A percentile compares a stretch with the other conserved stretches of the same genome.
Conservation (phyloP, 106 monocot species). For the Posidonia australis region DNA sequence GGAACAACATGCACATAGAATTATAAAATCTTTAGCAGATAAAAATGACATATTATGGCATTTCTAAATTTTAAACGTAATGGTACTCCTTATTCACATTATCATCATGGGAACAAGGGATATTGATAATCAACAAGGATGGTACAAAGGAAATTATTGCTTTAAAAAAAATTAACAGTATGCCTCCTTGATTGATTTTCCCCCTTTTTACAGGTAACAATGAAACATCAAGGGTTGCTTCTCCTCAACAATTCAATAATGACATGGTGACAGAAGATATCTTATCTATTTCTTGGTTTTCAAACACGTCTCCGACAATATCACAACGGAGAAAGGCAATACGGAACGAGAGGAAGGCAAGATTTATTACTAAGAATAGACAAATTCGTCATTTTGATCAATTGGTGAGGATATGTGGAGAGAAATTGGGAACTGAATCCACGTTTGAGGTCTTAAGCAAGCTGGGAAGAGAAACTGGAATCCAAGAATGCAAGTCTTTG, state of each 20-base stretch:
- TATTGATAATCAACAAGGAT: neutral
- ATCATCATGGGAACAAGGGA: too few species aligned
- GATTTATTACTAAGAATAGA: constrained; percentile 40
- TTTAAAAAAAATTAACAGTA: neutral
- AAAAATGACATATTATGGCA: too few species aligned
- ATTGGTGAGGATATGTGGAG: constrained; percentile 51
- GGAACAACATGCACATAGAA: too few species aligned
- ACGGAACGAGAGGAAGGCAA: constrained; percentile 58
- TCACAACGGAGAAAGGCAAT: constrained; percentile 33
- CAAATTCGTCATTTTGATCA: constrained; percentile 41
- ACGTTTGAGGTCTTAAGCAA: constrained; percentile 65
- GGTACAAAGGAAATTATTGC: neutral
- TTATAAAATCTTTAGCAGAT: too few species aligned
- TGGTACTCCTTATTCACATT: too few species aligned
- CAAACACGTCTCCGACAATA: constrained; percentile 9
- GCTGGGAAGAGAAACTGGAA: constrained; percentile 60
- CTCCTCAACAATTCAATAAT: neutral
- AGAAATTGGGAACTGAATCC: constrained; percentile 48
- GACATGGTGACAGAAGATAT: neutral
- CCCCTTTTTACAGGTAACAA: neutral
- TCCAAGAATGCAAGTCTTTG: constrained; percentile 63
- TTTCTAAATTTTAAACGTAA: too few species aligned
- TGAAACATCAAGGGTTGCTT: neutral
- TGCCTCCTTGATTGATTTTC: neutral
- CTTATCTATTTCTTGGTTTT: constrained; percentile 16